phyloP scores from a whole-genome alignment of 495 filamentous ascomycete species.

The Talaromyces proteolyticus region DNA sequence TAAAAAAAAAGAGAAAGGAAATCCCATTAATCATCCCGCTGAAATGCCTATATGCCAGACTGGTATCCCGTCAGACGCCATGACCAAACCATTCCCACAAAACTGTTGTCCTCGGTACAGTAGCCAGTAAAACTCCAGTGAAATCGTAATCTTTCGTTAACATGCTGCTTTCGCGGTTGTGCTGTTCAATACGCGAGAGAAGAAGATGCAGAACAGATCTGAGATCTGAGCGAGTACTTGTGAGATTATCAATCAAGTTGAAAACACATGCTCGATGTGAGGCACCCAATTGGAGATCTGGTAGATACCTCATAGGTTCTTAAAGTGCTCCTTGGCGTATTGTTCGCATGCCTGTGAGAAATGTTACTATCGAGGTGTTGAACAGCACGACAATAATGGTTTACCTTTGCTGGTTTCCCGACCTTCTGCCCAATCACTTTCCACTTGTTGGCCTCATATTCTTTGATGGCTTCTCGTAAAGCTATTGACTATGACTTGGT shows the following conservation, averaged over 20 bases:
- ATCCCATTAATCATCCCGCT: background rate
- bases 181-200: too few relatives aligned
- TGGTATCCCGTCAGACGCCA: background rate
- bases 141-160: too few relatives aligned
- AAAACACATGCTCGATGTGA: too few relatives aligned
- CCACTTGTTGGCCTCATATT: slow-evolving; percentile 98
- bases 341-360: slow-evolving; percentile 82
- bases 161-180: too few relatives aligned
- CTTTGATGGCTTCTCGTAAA: slow-evolving; percentile 89
- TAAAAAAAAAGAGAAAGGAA: background rate
- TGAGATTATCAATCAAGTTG: too few relatives aligned
- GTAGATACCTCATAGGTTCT: slow-evolving; percentile 36
- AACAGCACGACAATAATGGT: slow-evolving; percentile 8
- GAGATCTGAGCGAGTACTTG: too few relatives aligned
- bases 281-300: too few relatives aligned
- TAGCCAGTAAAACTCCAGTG: too few relatives aligned
- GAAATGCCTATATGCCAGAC: background rate
- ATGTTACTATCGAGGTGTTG: slow-evolving; percentile 2
- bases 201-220: too few relatives aligned
- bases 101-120: background rate
- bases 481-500: slow-evolving; percentile 62
- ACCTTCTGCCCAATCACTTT: slow-evolving; percentile 94
- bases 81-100: background rate
- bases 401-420: slow-evolving; percentile 94
- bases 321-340: slow-evolving; percentile 96